Evolutionary conservation across 164 flowering plant genomes (phyloP).

Genomic region (Nymphaea colorata): DNA sequence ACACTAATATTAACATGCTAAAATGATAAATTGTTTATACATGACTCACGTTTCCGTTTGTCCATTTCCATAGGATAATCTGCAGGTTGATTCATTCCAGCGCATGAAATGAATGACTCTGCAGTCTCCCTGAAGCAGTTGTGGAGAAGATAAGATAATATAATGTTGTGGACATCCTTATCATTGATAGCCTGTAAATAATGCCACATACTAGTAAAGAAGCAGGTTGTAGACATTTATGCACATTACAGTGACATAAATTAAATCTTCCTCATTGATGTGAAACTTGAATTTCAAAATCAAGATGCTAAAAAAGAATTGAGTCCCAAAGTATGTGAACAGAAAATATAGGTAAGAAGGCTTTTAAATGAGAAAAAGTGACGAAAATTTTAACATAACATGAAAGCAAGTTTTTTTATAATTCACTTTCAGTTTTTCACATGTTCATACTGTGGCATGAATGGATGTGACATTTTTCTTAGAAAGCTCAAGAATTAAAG

Average conservation of each 20-base stretch:
- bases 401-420: too few species aligned
- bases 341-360: too few species aligned
- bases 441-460: too few species aligned
- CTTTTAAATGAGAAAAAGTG: too few species aligned
- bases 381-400: too few species aligned
- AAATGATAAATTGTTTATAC: not conserved
- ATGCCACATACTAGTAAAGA: not conserved
- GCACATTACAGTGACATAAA: not conserved
- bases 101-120: constrained; percentile 59
- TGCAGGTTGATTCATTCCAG: constrained; percentile 59
- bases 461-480: too few species aligned
- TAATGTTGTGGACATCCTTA: constrained; percentile 52
- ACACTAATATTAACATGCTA: not conserved
- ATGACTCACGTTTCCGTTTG: constrained; percentile 70
- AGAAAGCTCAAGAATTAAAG: too few species aligned
- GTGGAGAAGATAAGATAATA: constrained; percentile 82
- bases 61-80: constrained; percentile 72
- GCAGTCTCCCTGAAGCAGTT: constrained; percentile 79
- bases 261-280: not conserved
- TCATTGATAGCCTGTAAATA: constrained; percentile 51
- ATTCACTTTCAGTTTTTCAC: too few species aligned
- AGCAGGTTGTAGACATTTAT: not conserved
- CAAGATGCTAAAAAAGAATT: too few species aligned
- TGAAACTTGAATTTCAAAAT: not conserved
- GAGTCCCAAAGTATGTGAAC: too few species aligned